Base-by-base conservation (phyloP, 495 filamentous ascomycete genomes). In the Penicillium herquei region DNA sequence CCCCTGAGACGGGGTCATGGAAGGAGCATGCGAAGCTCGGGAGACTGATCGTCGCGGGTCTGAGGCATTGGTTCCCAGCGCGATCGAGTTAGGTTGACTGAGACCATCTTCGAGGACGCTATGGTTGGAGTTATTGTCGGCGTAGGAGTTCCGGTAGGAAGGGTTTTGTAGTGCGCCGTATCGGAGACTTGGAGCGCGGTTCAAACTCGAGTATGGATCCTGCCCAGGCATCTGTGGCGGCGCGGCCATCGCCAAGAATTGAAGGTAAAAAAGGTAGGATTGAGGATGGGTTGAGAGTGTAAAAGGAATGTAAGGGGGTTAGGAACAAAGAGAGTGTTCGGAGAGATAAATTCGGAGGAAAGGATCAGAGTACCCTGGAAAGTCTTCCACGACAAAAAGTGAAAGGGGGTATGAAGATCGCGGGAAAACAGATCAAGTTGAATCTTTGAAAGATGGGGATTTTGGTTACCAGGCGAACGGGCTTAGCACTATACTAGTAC, bases 11-110 rank as follows among this genome's bases (percentile, higher is more conserved):
- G 89, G 79, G 32, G 76, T 78, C 48, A 78, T 59, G 44, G 79
- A 78, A 14, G 76, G 70, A 50, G 68, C 65, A 39, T 73, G 71
- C 50, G 82, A 78, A 75, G 84, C 69, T 66, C 77, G 66, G 63
- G 88, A 84, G 54, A 66, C 71, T 39, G 76, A 76, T 7, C 80
- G 74, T 46, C 77, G 79, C 51, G 78, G 51, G 35, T 61, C 55
- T 12, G 54, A 45, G 26, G 66, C 60, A 16, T 73, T 71, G 44
- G 75, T 72, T 45, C 82, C 87, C 17, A 79, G 52, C n/a, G 85
- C 71, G 30, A 75, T 59, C 9, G 86, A 87, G 35, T 83, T 87
- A 49, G 85, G 83, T 56, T 83, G 83, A 62, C 84, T 87, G 32
- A 78, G 76, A 4, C 80, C 76, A 70, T 90, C 87, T 14, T 39